phyloP scores from a whole-genome alignment of 78 protist genomes.

The Cyanophora paradoxa region DNA sequence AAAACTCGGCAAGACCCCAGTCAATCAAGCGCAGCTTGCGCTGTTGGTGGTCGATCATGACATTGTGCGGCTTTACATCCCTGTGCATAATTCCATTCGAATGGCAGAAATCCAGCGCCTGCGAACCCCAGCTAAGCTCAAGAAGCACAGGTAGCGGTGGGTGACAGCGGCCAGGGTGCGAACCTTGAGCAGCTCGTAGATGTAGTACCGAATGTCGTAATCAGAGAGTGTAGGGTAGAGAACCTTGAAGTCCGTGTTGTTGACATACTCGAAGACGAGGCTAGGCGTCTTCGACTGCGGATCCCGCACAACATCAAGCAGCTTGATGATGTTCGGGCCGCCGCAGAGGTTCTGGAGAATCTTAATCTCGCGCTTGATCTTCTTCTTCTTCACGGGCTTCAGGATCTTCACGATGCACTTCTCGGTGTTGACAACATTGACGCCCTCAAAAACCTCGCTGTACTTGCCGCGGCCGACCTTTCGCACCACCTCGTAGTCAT shows the following conservation, averaged over 20 bases:
- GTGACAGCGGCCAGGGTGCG: neutral
- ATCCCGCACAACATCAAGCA: slow-evolving; percentile 94
- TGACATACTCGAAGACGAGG: slow-evolving; percentile 90
- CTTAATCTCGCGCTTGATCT: slow-evolving; percentile 95
- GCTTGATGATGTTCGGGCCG: slow-evolving; percentile 90
- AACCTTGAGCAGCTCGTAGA: slow-evolving; percentile 85
- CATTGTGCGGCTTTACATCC: slow-evolving; percentile 95
- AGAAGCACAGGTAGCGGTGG: neutral
- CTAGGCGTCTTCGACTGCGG: slow-evolving; percentile 87
- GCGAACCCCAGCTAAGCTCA: neutral
- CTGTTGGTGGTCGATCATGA: slow-evolving; percentile 96
- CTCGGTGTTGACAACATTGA: slow-evolving; percentile 40
- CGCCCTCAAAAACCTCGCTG: slow-evolving; percentile 98
- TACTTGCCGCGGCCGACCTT: slow-evolving; percentile 99
- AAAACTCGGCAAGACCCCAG: slow-evolving; percentile 99
- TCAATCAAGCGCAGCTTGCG: slow-evolving; percentile 90
- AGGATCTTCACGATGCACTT: slow-evolving; percentile 59
- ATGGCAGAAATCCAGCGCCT: slow-evolving; percentile 92
- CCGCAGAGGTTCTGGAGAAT: slow-evolving; percentile 92
- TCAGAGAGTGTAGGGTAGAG: slow-evolving; percentile 92
- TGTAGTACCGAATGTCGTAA: slow-evolving; percentile 90
- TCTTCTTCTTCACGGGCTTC: slow-evolving; percentile 74
- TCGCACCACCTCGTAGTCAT: slow-evolving; percentile 84
- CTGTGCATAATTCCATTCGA: slow-evolving; percentile 85
- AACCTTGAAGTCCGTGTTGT: slow-evolving; percentile 87